phyloP scores from a whole-genome alignment of 352 stramenopile species.

The Nothophytophthora sp. region DNA sequence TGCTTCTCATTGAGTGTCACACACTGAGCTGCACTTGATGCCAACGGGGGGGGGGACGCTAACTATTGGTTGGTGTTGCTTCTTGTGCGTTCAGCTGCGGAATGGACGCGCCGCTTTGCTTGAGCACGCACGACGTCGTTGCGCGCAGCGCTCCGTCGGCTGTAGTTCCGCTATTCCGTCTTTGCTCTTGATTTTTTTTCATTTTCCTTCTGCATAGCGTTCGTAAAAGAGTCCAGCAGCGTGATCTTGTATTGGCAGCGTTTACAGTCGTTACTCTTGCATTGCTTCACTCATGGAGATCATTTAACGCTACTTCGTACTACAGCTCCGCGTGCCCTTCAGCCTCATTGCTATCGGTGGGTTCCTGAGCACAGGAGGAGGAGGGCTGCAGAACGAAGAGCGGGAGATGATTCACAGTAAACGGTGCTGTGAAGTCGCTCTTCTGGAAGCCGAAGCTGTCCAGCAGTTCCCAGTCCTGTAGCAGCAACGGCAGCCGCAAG shows the following conservation, averaged over 20 bases:
- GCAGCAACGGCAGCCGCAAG: constrained; percentile 45
- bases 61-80: constrained; percentile 10
- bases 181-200: constrained; percentile 23
- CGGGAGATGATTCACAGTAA: constrained; percentile 28
- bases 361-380: not conserved
- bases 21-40: not conserved
- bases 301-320: not conserved
- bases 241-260: not conserved
- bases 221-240: not conserved
- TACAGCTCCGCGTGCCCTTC: constrained; percentile 2
- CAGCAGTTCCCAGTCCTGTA: constrained; percentile 33
- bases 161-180: constrained; percentile 29
- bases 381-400: constrained; percentile 35
- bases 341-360: not conserved
- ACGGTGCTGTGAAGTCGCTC: constrained; percentile 36
- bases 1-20: too few species aligned
- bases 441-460: constrained; percentile 26
- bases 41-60: not conserved
- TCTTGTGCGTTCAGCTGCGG: constrained; percentile 38
- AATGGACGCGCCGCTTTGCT: constrained; percentile 74
- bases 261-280: not conserved
- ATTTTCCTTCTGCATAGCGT: constrained; percentile 19
- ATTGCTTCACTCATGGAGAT: not conserved
- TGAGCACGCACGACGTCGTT: constrained; percentile 30
- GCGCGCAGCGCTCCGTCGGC: constrained; percentile 10